Percentiles rank a stretch among this genome's conserved stretches.
Conservation (phyloP, 2,329 filamentous ascomycete genomes). For the Apiospora malaysiana region DNA sequence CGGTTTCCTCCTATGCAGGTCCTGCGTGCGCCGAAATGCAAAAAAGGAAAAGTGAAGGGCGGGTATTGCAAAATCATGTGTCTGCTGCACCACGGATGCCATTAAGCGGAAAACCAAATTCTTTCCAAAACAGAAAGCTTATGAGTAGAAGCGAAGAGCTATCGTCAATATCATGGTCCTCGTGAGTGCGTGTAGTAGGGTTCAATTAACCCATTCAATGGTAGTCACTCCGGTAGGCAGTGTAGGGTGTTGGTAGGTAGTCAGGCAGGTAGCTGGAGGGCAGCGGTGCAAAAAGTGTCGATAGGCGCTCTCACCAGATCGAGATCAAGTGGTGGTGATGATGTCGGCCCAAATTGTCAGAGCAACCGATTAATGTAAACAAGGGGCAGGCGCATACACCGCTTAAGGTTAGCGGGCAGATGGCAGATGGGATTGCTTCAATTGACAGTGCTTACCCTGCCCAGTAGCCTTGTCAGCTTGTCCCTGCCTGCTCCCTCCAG, state of each 20-base stretch:
- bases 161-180: constrained; percentile 19
- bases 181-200: background rate
- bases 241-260: background rate
- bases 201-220: constrained; percentile 11
- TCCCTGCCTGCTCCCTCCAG: background rate
- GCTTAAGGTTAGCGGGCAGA: constrained; percentile 6
- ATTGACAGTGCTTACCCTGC: constrained; percentile 1
- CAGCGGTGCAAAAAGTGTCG: background rate
- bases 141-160: constrained; percentile 23
- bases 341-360: constrained; percentile 13
- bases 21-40: constrained; percentile 17
- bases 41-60: constrained; percentile 3
- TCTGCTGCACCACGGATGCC: constrained; percentile 17
- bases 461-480: background rate
- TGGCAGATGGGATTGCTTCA: background rate
- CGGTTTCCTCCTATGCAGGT: constrained; percentile 14
- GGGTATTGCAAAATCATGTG: constrained; percentile 20
- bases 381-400: background rate
- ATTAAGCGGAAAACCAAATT: constrained; percentile 20
- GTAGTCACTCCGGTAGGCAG: background rate
- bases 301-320: background rate
- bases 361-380: constrained; percentile 2
- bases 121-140: constrained; percentile 9
- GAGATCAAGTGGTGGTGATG: background rate
- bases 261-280: background rate